Conservation (phyloP, 495 filamentous ascomycete genomes). For the Saxophila tyrrhenica region DNA sequence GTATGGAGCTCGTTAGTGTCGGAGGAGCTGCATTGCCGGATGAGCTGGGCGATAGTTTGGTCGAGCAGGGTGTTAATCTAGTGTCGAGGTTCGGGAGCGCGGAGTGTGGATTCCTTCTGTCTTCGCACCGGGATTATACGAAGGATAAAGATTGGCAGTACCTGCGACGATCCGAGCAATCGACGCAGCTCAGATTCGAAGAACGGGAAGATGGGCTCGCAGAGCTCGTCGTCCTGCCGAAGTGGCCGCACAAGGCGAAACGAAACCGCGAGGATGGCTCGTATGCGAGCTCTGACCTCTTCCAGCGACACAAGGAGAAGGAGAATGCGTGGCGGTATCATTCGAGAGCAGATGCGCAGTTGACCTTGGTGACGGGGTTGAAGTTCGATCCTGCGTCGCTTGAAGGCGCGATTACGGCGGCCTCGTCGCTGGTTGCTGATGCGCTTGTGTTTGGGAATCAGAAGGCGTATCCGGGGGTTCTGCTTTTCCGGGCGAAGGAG, state of each 20-base stretch:
- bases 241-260: slow-evolving; percentile 54
- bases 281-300: slow-evolving; percentile 48
- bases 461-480: slow-evolving; percentile 34
- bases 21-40: slow-evolving; percentile 45
- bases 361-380: slow-evolving; percentile 54
- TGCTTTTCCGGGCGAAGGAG: slow-evolving; percentile 27
- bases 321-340: slow-evolving; percentile 48
- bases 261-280: slow-evolving; percentile 47
- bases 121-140: slow-evolving; percentile 39
- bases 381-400: slow-evolving; percentile 57
- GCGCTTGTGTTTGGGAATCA: slow-evolving; percentile 40
- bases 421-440: slow-evolving; percentile 27
- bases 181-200: slow-evolving; percentile 41
- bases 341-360: slow-evolving; percentile 46
- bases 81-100: slow-evolving; percentile 46
- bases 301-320: slow-evolving; percentile 42
- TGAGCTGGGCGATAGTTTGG: slow-evolving; percentile 36
- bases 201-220: slow-evolving; percentile 39
- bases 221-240: slow-evolving; percentile 48
- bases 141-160: slow-evolving; percentile 58
- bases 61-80: slow-evolving; percentile 37
- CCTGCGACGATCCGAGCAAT: slow-evolving; percentile 35
- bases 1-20: slow-evolving; percentile 46
- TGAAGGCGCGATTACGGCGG: slow-evolving; percentile 37
- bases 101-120: slow-evolving; percentile 47